Conservation (phyloP, 1,284 basidiomycete species). For the Dichomitus squalens region DNA sequence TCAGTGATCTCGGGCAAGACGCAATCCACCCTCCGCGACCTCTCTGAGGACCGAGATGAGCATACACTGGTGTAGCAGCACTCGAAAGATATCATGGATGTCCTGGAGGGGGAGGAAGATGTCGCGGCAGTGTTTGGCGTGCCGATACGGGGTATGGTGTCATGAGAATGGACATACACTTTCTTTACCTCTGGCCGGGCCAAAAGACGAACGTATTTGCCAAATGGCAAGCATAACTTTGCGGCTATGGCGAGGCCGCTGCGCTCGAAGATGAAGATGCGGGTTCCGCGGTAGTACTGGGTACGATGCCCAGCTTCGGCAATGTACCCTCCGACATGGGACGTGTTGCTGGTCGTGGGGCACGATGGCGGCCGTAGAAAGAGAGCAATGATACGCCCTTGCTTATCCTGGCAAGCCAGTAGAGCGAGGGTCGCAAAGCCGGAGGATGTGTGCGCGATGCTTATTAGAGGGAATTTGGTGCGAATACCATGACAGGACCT, state of each 20-base stretch:
- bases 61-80: conserved; percentile 13
- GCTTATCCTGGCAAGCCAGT: conserved; percentile 11
- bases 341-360: neutral
- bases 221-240: neutral
- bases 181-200: neutral
- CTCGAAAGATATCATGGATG: conserved; percentile 18
- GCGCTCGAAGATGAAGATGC: neutral
- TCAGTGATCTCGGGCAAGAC: conserved; percentile 10
- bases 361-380: conserved; percentile 8
- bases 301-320: conserved; percentile 11
- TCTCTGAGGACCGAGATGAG: neutral
- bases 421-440: conserved; percentile 9
- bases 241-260: neutral
- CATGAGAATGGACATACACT: conserved; percentile 9
- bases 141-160: neutral
- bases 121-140: neutral
- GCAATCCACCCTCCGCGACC: conserved; percentile 8
- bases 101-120: neutral
- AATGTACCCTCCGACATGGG: conserved; percentile 17
- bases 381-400: conserved; percentile 14
- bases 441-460: neutral
- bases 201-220: neutral
- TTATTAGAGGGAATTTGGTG: conserved; percentile 13
- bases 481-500: conserved; percentile 9
- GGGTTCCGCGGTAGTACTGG: conserved; percentile 16